Evolutionary conservation across 2,329 filamentous ascomycete species (phyloP).

Genomic region (Diplocarpon rosae): DNA sequence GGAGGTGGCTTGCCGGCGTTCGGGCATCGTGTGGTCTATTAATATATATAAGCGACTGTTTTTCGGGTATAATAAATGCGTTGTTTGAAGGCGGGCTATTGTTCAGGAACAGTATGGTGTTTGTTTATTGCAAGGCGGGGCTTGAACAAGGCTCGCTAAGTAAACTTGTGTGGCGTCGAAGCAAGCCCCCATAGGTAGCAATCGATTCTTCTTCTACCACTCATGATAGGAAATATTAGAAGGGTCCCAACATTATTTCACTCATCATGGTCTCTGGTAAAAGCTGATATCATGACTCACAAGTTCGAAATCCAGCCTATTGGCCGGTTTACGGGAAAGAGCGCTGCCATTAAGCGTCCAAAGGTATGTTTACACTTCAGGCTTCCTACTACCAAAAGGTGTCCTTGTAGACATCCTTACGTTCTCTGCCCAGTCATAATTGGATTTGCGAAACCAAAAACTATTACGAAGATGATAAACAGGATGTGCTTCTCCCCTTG

Average conservation of each 20-base stretch:
- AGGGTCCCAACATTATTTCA: too few relatives aligned
- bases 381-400: not conserved
- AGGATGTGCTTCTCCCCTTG: too few relatives aligned
- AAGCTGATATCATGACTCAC: slow-evolving; percentile 16
- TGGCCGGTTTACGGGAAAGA: slow-evolving; percentile 53
- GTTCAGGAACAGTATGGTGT: not conserved
- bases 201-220: too few relatives aligned
- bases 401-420: too few relatives aligned
- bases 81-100: slow-evolving; percentile 6
- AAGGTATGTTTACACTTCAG: slow-evolving; percentile 40
- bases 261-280: not conserved
- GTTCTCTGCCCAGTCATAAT: too few relatives aligned
- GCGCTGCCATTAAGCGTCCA: slow-evolving; percentile 62
- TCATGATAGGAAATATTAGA: too few relatives aligned
- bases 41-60: not conserved
- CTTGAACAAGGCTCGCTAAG: too few relatives aligned
- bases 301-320: slow-evolving; percentile 59
- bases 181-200: too few relatives aligned
- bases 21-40: slow-evolving; percentile 18
- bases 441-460: too few relatives aligned
- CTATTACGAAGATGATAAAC: too few relatives aligned
- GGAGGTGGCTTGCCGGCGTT: slow-evolving; percentile 17
- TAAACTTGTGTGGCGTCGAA: too few relatives aligned
- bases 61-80: not conserved
- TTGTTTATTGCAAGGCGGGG: too few relatives aligned